These are phyloP conservation scores for Euphrasia confusa DNA, from an alignment of 257 asterid genomes.

Conservation along the genomic window DNA sequence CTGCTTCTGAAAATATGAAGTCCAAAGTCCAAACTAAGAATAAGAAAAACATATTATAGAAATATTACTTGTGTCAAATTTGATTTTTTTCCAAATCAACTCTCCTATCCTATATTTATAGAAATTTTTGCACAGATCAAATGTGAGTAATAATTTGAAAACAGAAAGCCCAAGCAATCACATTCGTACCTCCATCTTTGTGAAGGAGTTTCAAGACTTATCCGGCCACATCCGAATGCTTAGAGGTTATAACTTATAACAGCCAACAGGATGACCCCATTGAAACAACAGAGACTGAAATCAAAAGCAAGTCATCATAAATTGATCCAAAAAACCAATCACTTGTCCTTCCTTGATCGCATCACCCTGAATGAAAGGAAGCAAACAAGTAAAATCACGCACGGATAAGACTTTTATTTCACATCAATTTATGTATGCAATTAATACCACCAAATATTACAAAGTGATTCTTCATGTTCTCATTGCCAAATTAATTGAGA, in stretches of 20 bases:
- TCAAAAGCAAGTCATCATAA: background rate
- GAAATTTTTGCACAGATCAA: too few species aligned
- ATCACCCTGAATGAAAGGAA: conserved; percentile 56
- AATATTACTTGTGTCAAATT: too few species aligned
- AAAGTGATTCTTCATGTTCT: too few species aligned
- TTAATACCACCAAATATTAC: background rate
- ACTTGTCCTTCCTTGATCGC: conserved; percentile 79
- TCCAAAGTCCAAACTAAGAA: conserved; percentile 5
- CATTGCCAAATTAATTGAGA: too few species aligned
- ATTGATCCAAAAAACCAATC: background rate
- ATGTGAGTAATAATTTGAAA: too few species aligned
- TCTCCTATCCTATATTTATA: too few species aligned
- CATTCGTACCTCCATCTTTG: too few species aligned
- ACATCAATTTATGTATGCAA: conserved; percentile 11
- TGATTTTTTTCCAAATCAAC: too few species aligned
- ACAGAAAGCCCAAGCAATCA: too few species aligned
- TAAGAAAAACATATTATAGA: background rate
- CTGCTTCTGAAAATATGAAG: conserved; percentile 40
- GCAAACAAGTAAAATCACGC: conserved; percentile 9
- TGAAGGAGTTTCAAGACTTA: too few species aligned
- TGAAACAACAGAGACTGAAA: conserved; percentile 10
- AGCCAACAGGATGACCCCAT: background rate
- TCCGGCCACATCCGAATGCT: conserved; percentile 43
- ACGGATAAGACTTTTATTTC: background rate
- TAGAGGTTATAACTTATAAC: conserved; percentile 16